Percentiles rank a stretch among this genome's conserved stretches.
Conservation (phyloP, 1,139 yeast species). For the Nakaseomyces delphensis region DNA sequence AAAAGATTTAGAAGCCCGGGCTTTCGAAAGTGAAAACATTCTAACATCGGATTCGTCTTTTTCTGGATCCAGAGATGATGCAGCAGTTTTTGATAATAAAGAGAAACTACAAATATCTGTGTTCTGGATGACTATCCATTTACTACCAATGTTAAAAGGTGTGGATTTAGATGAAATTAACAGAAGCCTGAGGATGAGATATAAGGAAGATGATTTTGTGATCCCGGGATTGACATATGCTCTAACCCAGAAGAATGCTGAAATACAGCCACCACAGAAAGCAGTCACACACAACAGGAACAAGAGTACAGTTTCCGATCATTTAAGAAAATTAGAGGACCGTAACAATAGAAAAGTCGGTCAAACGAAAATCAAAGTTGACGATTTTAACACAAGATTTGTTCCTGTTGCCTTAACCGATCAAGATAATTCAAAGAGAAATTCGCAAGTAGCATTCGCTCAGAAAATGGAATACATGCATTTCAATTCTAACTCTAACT, state of each 20-base stretch:
- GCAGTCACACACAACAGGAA: constrained; percentile 1
- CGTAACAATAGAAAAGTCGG: neutral
- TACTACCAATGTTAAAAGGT: constrained; percentile 27
- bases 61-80: constrained; percentile 7
- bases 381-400: neutral
- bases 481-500: neutral
- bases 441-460: neutral
- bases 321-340: neutral
- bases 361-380: neutral
- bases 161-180: constrained; percentile 29
- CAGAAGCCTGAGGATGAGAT: constrained; percentile 17
- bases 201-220: constrained; percentile 17
- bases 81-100: constrained; percentile 2
- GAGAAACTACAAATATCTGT: constrained; percentile 17
- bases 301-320: neutral
- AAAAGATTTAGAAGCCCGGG: constrained; percentile 1
- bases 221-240: constrained; percentile 24
- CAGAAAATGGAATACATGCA: neutral
- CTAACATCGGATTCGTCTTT: constrained; percentile 3
- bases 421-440: neutral
- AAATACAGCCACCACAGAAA: neutral
- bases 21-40: constrained; percentile 2
- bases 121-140: constrained; percentile 26
- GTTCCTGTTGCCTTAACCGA: neutral
- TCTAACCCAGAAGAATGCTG: constrained; percentile 10